These are phyloP conservation scores for Trichoderma simmonsii DNA, from an alignment of 2,329 filamentous ascomycete species.

Conservation along the genomic window DNA sequence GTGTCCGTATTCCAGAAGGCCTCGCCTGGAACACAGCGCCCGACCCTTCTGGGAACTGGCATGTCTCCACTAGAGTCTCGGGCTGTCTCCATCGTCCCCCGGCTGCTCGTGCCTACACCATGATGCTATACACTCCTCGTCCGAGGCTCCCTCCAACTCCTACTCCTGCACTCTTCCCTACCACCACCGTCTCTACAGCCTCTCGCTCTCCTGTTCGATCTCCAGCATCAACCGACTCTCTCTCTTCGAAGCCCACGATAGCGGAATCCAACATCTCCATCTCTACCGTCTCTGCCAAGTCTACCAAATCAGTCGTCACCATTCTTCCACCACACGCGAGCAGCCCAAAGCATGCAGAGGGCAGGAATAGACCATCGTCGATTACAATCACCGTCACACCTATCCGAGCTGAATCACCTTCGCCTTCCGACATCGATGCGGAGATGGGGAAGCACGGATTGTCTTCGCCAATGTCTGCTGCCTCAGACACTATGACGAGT, in stretches of 20 bases:
- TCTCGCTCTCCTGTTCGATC: not conserved
- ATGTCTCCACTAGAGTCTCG: constrained; percentile 17
- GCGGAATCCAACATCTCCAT: not conserved
- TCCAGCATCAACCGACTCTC: not conserved
- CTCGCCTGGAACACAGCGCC: constrained; percentile 10
- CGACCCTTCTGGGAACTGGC: constrained; percentile 3
- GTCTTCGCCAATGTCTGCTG: constrained; percentile 29
- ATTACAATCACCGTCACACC: constrained; percentile 21
- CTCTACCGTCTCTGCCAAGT: not conserved
- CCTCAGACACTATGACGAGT: constrained; percentile 29
- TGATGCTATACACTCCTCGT: constrained; percentile 17
- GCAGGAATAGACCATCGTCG: constrained; percentile 23
- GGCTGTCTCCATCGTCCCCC: constrained; percentile 13
- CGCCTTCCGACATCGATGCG: constrained; percentile 27
- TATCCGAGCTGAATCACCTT: constrained; percentile 17
- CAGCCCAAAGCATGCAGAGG: constrained; percentile 31
- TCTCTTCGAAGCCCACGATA: not conserved
- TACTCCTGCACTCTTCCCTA: constrained; percentile 1
- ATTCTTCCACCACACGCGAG: constrained; percentile 25
- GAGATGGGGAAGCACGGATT: constrained; percentile 37
- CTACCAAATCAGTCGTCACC: not conserved
- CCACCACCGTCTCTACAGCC: not conserved
- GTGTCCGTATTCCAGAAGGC: constrained; percentile 14
- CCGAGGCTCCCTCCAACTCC: constrained; percentile 14
- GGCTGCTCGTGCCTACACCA: constrained; percentile 7